Base-by-base conservation (phyloP, 192 early-diverging fungal genomes). In the Coemansia umbellata region DNA sequence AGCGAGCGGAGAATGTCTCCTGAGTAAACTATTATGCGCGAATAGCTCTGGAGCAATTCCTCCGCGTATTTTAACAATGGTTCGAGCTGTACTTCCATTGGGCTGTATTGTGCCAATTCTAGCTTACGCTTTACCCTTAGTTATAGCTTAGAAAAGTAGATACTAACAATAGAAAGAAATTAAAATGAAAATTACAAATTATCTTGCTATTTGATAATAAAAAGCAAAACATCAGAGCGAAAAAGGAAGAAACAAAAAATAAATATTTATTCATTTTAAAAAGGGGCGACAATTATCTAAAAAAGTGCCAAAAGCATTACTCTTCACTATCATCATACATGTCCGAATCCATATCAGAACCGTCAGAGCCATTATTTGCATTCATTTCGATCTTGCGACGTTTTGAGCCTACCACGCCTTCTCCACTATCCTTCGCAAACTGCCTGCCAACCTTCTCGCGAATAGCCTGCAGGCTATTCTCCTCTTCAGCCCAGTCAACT, bases 401-500 rank as follows among this genome's bases (percentile, higher is more conserved):
- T 67, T 92, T 91, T 28, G 44, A 45, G 4, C 60, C 37, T 7
- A 66, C 63, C 32, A 75, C 80, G 22, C 73, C 75, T 5, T 79
- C 77, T 31, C 78, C 82, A 14, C 81, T 68, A 37, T 84, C 83
- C 40, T 80, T 80, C 24, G 78, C 71, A 83, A 88, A 97, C 43
- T 87, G 82, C 47, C 86, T 87, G 7, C 82, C 87, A 18, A 87
- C 86, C 74, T 94, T 97, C 58, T 87, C 83, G 61, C 95, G 78
- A 50, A 95, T 80, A 5, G 84, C 86, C 54, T 92, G 87, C 37
- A 95, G 74, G 45, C 80, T 81, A 47, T 87, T 86, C 35, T 75
- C 74, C 53, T 77, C 74, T 19, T 92, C 83, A 14, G 94, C 97
- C 88, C 88, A 99, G 74, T 94, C 94, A 37, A 97, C 78, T 5